Conservation (phyloP, 805 yeast genomes). For the Kuraishia floccosa region DNA sequence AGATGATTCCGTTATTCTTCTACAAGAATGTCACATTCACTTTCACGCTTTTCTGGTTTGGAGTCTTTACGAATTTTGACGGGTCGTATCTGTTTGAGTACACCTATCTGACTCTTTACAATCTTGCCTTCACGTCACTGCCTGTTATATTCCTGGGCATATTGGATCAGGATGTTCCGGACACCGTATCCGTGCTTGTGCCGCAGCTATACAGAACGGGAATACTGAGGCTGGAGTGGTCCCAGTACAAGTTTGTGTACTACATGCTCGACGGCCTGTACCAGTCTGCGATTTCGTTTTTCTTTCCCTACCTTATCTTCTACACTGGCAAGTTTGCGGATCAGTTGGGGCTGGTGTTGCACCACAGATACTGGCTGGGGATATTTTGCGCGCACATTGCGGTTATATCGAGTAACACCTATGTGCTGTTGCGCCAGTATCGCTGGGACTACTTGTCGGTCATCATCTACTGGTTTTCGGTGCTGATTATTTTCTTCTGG, state of each 20-base stretch:
- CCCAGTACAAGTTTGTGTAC: conserved; percentile 43
- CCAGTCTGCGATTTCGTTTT: conserved; percentile 61
- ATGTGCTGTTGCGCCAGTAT: conserved; percentile 55
- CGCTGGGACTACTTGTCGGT: conserved; percentile 71
- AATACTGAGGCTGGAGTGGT: conserved; percentile 52
- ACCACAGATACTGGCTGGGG: conserved; percentile 68
- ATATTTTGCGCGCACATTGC: conserved; percentile 47
- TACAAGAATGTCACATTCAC: conserved; percentile 71
- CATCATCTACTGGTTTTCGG: conserved; percentile 40
- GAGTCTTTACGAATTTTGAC: conserved; percentile 56
- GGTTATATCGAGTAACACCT: conserved; percentile 53
- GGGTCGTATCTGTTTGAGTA: conserved; percentile 70
- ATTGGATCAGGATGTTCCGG: conserved; percentile 68
- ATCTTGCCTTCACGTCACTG: conserved; percentile 70
- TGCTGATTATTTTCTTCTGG: conserved; percentile 57
- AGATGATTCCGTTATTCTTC: conserved; percentile 71
- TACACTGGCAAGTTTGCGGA: conserved; percentile 25
- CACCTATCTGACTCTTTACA: conserved; percentile 69
- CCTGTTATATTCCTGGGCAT: conserved; percentile 68
- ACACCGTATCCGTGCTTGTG: conserved; percentile 48
- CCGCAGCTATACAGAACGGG: conserved; percentile 68
- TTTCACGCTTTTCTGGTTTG: conserved; percentile 68
- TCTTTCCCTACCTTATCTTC: conserved; percentile 52
- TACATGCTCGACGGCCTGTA: conserved; percentile 63
- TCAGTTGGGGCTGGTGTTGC: conserved; percentile 38